These are phyloP conservation scores for Cystobasidium slooffiae DNA, from an alignment of 1,284 basidiomycete species.

Conservation along the genomic window DNA sequence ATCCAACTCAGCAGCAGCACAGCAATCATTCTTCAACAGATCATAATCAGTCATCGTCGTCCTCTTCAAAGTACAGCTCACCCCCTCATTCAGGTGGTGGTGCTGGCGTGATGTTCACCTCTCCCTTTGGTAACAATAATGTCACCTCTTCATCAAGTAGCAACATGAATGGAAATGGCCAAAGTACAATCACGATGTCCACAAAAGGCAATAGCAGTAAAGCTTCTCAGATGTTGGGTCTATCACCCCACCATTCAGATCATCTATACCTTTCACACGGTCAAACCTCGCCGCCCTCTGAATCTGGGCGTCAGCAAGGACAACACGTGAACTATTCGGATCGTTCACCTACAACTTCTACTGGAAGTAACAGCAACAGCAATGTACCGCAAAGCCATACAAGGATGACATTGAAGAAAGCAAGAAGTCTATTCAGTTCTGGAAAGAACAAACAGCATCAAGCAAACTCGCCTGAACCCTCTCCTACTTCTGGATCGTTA, in stretches of 20 bases:
- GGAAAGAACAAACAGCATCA: conserved; percentile 1
- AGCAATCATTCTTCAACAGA: background rate
- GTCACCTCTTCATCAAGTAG: background rate
- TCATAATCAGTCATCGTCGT: background rate
- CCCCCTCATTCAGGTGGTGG: conserved; percentile 7
- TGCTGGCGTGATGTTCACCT: conserved; percentile 1
- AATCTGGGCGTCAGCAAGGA: background rate
- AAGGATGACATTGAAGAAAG: conserved; percentile 35
- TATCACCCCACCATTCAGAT: background rate
- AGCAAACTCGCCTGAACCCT: conserved; percentile 22
- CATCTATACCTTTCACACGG: conserved; percentile 9
- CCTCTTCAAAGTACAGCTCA: background rate
- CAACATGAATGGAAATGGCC: background rate
- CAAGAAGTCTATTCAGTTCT: conserved; percentile 32
- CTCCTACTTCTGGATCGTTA: background rate
- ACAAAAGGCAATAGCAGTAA: conserved; percentile 19
- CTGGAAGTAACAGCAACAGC: background rate
- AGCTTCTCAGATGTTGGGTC: conserved; percentile 37
- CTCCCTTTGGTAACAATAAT: background rate
- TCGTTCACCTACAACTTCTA: background rate
- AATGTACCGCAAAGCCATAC: conserved; percentile 8
- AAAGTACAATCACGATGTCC: background rate
- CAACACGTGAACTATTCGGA: background rate
- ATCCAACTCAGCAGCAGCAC: background rate
- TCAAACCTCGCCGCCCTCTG: background rate